Base-by-base conservation (phyloP, 805 yeast genomes). In the Saccharomycopsis microspora region DNA sequence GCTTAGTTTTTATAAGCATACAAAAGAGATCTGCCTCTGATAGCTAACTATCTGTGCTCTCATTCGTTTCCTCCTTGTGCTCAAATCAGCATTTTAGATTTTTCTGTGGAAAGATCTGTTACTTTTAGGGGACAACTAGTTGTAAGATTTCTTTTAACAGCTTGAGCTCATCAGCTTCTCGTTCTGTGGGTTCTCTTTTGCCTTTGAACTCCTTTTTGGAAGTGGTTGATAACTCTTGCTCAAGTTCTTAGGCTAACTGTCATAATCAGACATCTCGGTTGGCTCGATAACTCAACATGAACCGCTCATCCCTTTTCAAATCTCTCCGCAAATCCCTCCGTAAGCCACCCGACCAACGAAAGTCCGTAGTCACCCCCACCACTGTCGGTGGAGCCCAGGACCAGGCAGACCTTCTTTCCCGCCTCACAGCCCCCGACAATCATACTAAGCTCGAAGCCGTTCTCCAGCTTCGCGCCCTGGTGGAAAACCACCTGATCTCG, bases 321-420 rank as follows among this genome's bases (percentile, higher is more conserved):
- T 36, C 50, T 7, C 11, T 47, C 8, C 37, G 27, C 9, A 48
- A 48, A 32, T 44, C 45, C 11, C 30, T 48, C 27, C 43, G 33
- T 41, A 48, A 44, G 45, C 28, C 27, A 29, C 27, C 9, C 32
- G 19, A 41, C 27, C 37, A 42, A 7, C 36, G 37, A 33, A 32
- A 5, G 9, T 28, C n/a, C 8, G n/a, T 34, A 9, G 52, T 51
- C 29, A 44, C 31, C 32, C 48, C 51, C 5, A 49, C 46, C 4
- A 48, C 49, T n/a, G 52, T 51, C n/a, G 54, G 54, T 3, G 54
- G 54, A 28, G 43, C 48, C 10, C 50, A 39, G 27, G 32, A 49
- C 4, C 53, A 51, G 36, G 41, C 46, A 29, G 42, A 43, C 7
- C 34, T 51, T 10, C 40, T 49, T 7, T 41, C 40, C 29, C 45